A percentile compares a stretch with the other conserved stretches of the same genome.
Evolutionary conservation across 1,284 basidiomycete genomes (phyloP).

Genomic region (Thelephora terrestris): DNA sequence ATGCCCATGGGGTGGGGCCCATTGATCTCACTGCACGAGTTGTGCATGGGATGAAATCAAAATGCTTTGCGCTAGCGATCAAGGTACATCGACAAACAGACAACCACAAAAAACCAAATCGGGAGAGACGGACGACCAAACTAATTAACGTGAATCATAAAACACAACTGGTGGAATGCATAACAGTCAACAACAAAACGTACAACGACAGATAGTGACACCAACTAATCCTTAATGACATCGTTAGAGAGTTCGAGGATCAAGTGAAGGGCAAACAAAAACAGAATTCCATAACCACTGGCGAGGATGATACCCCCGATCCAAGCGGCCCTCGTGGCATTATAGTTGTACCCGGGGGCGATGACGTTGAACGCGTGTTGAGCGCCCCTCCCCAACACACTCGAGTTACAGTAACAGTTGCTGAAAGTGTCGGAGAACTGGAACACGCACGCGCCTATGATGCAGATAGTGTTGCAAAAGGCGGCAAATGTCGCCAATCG

Average conservation of each 20-base stretch:
- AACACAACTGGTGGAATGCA: too few relatives aligned
- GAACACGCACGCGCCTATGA: not conserved
- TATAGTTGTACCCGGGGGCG: not conserved
- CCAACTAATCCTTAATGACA: not conserved
- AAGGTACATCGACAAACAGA: too few relatives aligned
- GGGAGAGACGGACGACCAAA: too few relatives aligned
- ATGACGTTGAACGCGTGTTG: not conserved
- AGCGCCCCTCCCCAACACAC: not conserved
- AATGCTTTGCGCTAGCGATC: too few relatives aligned
- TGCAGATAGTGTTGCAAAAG: not conserved
- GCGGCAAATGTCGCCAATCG: not conserved
- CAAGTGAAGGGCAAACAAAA: not conserved
- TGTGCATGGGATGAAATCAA: too few relatives aligned
- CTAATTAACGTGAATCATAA: not conserved
- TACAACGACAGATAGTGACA: not conserved
- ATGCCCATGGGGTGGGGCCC: too few relatives aligned
- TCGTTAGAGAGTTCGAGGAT: not conserved
- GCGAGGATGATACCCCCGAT: not conserved
- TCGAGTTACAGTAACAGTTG: conserved; percentile 1
- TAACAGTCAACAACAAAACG: too few relatives aligned
- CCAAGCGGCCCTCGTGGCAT: not conserved
- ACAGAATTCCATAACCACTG: not conserved
- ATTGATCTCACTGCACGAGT: too few relatives aligned
- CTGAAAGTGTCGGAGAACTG: not conserved
- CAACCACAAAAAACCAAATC: too few relatives aligned